Base-by-base conservation (phyloP, 768 basidiomycete genomes). In the Russula sp. region DNA sequence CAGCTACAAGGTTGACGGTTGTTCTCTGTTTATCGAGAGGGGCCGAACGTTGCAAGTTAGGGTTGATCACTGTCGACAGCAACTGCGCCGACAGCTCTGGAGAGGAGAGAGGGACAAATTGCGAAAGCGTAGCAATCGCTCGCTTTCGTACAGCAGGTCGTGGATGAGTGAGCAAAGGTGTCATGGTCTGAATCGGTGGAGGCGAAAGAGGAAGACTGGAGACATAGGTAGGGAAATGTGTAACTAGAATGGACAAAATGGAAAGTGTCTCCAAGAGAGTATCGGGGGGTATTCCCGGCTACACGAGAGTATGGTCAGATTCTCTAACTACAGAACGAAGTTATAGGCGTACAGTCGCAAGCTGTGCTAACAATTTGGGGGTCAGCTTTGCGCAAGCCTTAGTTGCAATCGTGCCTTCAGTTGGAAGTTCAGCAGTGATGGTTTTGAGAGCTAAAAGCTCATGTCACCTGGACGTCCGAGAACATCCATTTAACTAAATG, bases 111-210 rank as follows among this genome's bases (percentile, higher is more conserved):
- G 87, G 89, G 44, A 94, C 80, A 71, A 94, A 89, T 67, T 93
- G 90, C 0, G 92, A 89, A 47, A 94, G 73, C 0, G 94, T 91
- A 42, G 86, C 78, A 62, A 98, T 94, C 2, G 93, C 90, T 56
- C 94, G 88, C 77, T 98, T 98, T 55, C 95, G 85, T 57, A 98
- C 91, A 0, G 93, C 92, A 10, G 89, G 83, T 4, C 94, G 86
- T 8, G 80, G 70, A 75, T 89, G 90, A n/a, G 78, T 80, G 51
- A 92, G 82, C 35, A 90, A 80, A 42, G 84, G 91, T 0, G 83
- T 87, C 59, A 89, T 81, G 20, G 87, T 84, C 6, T 76, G 72
- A 5, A 94, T 75, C 37, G 92, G 87, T 51, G 81, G 81, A 16
- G 85, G 81, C 52, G 76, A 71, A 57, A 87, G 74, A 44, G 76